These are phyloP conservation scores for Wilcoxina mikolae DNA, from an alignment of 495 filamentous ascomycete genomes.

Conservation along the genomic window DNA sequence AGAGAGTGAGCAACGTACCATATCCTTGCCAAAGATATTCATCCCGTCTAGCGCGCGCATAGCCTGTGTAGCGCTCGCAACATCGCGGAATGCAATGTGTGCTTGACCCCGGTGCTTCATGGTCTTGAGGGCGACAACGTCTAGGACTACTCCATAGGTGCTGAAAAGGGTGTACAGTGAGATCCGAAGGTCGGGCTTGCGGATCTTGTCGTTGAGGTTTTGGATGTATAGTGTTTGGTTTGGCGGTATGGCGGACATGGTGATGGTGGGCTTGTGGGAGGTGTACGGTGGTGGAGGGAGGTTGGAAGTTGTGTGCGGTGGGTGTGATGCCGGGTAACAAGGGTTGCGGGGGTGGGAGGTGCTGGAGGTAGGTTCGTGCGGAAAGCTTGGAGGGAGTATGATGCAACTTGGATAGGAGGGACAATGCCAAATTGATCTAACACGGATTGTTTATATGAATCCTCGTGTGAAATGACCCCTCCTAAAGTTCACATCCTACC, in stretches of 20 bases:
- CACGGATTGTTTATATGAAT: too few relatives aligned
- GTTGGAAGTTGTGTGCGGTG: too few relatives aligned
- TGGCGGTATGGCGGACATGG: slow-evolving; percentile 5
- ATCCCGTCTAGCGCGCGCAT: slow-evolving; percentile 77
- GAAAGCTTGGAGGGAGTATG: too few relatives aligned
- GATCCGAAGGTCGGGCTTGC: slow-evolving; percentile 66
- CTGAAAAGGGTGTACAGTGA: slow-evolving; percentile 85
- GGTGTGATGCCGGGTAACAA: too few relatives aligned
- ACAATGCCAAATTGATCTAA: too few relatives aligned
- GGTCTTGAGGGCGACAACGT: slow-evolving; percentile 81
- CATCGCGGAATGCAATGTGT: slow-evolving; percentile 78
- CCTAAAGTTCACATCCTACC: too few relatives aligned
- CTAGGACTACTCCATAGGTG: slow-evolving; percentile 83
- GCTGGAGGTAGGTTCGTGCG: too few relatives aligned
- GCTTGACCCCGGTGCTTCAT: slow-evolving; percentile 88
- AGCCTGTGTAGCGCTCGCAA: slow-evolving; percentile 74
- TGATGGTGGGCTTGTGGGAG: too few relatives aligned
- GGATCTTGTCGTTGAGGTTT: slow-evolving; percentile 71
- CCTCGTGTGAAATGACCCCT: too few relatives aligned
- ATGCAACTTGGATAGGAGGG: too few relatives aligned
- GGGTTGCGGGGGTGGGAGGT: too few relatives aligned
- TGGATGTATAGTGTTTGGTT: slow-evolving; percentile 62
- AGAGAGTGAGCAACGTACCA: slow-evolving; percentile 43
- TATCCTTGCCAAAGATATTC: slow-evolving; percentile 70
- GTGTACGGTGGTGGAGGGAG: too few relatives aligned